Base-by-base conservation (phyloP, 768 basidiomycete genomes). In the Lentinula raphanica region DNA sequence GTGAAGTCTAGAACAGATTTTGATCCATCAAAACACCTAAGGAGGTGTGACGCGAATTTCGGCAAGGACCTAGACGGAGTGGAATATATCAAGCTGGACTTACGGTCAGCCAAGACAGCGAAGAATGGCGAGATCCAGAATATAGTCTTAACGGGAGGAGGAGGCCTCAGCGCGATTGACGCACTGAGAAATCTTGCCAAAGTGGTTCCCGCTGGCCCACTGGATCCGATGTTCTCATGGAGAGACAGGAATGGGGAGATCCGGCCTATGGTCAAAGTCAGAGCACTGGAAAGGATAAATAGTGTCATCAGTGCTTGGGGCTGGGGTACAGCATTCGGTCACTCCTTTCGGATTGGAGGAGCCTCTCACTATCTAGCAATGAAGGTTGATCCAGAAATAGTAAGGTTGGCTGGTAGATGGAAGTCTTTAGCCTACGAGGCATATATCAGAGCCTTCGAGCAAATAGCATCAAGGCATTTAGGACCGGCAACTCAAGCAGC, bases 331-430 rank as follows among this genome's bases (percentile, higher is more conserved):
- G 8, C 64, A n/a, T 68, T 66, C 32, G 65, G 68, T 1, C 68
- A 71, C 62, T 70, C 64, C 25, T 72, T 72, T 54, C 62, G 68
- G 19, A 72, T 72, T 29, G 70, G 70, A 1, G 70, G 70, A 5
- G 65, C 70, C 0, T 60, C 66, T 2, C 62, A 62, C 49, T 63
- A 59, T 39, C 62, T 70, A 1, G 29, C 59, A 0, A 54, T 62
- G 36, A 56, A 56, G 6, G 68, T 69, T 5, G 31, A 50, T 13
- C 68, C 69, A 3, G 67, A 68, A 36, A 49, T 66, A 8, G 64
- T 71, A 0, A 59, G 60, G 6, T 36, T 68, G 2, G 42, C 51
- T 11, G 70, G 70, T 0, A 55, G 68, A 0, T 71, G 70, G 70
- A 42, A 51, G 8, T 71, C 69, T 1, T 49, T 67, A 0, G 68